Conservation (phyloP, 768 basidiomycete species). For the Cubamyces sp. region DNA sequence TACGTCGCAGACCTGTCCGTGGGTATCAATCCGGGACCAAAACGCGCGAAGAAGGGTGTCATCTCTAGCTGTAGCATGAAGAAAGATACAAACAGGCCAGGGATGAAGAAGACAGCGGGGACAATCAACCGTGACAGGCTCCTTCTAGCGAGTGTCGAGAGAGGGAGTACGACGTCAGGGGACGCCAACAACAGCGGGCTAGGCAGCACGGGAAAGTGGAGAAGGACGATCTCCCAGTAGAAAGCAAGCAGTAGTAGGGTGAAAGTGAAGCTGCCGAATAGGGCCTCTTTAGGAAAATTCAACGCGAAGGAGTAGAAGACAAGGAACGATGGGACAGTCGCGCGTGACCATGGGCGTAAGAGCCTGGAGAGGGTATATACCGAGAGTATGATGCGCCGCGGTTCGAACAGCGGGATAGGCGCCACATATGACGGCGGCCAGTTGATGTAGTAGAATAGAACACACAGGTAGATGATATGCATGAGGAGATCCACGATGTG, state of each 20-base stretch:
- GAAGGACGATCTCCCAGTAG: conserved; percentile 44
- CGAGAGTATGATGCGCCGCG: conserved; percentile 35
- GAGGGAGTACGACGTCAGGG: conserved; percentile 46
- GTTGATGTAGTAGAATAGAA: conserved; percentile 41
- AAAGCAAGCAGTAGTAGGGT: conserved; percentile 45
- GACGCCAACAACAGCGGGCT: conserved; percentile 49
- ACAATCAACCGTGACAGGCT: conserved; percentile 43
- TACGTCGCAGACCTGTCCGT: conserved; percentile 52
- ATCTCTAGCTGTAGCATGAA: conserved; percentile 41
- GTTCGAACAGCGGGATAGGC: not conserved
- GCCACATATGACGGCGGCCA: not conserved
- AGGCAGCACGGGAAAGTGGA: conserved; percentile 51
- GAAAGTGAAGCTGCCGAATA: conserved; percentile 46
- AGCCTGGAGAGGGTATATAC: conserved; percentile 45
- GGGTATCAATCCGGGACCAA: conserved; percentile 36
- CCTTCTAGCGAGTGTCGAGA: conserved; percentile 46
- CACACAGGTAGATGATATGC: conserved; percentile 44
- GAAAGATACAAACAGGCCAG: conserved; percentile 46
- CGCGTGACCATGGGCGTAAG: conserved; percentile 37
- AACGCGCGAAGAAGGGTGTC: conserved; percentile 19
- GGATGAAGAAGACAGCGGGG: conserved; percentile 54
- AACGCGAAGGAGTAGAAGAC: conserved; percentile 46
- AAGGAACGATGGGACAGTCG: conserved; percentile 42
- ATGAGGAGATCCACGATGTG: conserved; percentile 49
- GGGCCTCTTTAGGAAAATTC: conserved; percentile 47